A percentile compares a stretch with the other conserved stretches of the same genome.
These are phyloP conservation scores for Lagenaria siceraria DNA, from an alignment of 306 rosid genomes.

Conservation along the genomic window DNA sequence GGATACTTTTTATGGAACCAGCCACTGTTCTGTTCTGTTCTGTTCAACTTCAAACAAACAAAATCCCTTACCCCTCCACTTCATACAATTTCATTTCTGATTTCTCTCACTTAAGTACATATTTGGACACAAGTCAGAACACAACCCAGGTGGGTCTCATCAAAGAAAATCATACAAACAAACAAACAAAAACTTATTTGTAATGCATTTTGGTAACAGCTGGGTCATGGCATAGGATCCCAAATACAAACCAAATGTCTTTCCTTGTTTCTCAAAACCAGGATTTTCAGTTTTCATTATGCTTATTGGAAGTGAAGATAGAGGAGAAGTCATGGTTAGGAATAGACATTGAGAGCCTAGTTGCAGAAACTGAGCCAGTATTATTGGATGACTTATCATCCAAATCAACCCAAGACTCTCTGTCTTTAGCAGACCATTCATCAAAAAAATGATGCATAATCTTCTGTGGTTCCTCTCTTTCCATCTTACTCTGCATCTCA, in stretches of 20 bases:
- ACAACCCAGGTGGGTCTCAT: background rate
- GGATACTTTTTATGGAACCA: slow-evolving; percentile 7
- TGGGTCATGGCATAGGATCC: background rate
- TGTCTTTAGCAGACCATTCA: slow-evolving; percentile 66
- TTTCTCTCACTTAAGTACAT: background rate
- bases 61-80: background rate
- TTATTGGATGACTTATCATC: slow-evolving; percentile 63
- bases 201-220: background rate
- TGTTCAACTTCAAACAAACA: background rate
- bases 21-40: background rate
- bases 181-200: slow-evolving; percentile 2
- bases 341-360: slow-evolving; percentile 71
- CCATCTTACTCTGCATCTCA: slow-evolving; percentile 15
- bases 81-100: background rate
- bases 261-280: background rate
- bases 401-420: slow-evolving; percentile 72
- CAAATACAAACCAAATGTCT: slow-evolving; percentile 11
- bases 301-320: slow-evolving; percentile 1
- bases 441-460: slow-evolving; percentile 81
- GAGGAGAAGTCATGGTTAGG: slow-evolving; percentile 22
- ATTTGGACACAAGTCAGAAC: background rate
- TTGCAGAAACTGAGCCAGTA: slow-evolving; percentile 35
- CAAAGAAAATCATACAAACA: background rate
- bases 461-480: slow-evolving; percentile 51
- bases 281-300: background rate